Percentiles rank a stretch among this genome's conserved stretches.
Conservation (phyloP, 116 monocot species). For the Phalaenopsis hybrid region DNA sequence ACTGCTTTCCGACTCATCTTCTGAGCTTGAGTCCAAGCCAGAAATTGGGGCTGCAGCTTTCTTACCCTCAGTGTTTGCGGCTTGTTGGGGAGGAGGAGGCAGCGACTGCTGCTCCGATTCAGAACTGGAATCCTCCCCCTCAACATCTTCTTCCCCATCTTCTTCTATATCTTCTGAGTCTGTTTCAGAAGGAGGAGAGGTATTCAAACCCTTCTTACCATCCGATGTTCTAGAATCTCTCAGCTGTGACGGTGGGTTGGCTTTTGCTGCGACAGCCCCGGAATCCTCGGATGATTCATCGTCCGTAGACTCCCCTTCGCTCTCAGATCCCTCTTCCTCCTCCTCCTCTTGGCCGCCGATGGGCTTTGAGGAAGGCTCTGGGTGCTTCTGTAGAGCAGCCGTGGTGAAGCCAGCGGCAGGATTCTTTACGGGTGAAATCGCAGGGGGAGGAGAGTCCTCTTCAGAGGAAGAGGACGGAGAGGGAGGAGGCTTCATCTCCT, state of each 20-base stretch:
- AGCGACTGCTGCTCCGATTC: background rate
- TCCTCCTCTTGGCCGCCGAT: background rate
- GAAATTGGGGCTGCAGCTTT: background rate
- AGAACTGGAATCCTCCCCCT: background rate
- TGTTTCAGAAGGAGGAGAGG: background rate
- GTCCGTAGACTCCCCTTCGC: background rate
- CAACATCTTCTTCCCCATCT: background rate
- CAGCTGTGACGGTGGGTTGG: background rate
- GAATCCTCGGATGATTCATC: slow-evolving; percentile 3
- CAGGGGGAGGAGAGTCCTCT: slow-evolving; percentile 3
- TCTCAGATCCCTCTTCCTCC: background rate
- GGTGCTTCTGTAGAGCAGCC: background rate
- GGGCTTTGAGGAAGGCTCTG: background rate
- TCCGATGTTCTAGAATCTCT: background rate
- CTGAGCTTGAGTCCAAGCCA: background rate
- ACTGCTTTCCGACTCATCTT: slow-evolving; percentile 1
- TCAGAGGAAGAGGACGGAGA: background rate
- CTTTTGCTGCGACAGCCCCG: background rate
- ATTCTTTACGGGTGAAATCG: background rate
- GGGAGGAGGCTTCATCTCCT: background rate
- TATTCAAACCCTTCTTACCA: background rate
- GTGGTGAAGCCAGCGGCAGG: background rate
- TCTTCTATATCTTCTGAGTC: background rate
- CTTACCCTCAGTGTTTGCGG: background rate
- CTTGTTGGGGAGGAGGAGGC: slow-evolving; percentile 3